phyloP scores from a whole-genome alignment of 306 rosid species.

The Albizia julibrissin region DNA sequence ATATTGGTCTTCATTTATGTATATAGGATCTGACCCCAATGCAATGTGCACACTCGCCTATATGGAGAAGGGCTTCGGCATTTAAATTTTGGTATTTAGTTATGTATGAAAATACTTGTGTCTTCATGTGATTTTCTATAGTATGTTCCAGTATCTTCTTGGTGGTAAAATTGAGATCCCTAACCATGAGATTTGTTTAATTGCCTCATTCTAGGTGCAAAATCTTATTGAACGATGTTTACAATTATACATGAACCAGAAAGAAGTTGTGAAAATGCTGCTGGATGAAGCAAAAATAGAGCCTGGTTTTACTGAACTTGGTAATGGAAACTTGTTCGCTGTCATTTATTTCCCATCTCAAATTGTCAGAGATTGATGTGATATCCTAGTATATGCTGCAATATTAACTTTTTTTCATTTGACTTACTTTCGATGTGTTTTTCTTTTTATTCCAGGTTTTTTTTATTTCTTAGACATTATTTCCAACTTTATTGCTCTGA shows the following conservation, averaged over 20 bases:
- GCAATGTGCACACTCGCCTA: not conserved
- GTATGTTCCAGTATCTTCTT: not conserved
- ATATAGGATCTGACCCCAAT: not conserved
- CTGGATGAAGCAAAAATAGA: constrained; percentile 80
- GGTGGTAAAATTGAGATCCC: not conserved
- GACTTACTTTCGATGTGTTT: not conserved
- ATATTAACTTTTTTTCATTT: not conserved
- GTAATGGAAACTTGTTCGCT: constrained; percentile 43
- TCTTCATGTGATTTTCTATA: not conserved
- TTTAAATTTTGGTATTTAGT: not conserved
- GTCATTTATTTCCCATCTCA: not conserved
- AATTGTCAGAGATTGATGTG: constrained; percentile 1
- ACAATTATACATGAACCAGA: constrained; percentile 87
- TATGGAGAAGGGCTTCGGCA: not conserved
- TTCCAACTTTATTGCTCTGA: not conserved
- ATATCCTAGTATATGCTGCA: not conserved
- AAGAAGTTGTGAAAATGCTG: constrained; percentile 76
- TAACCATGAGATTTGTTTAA: constrained; percentile 13
- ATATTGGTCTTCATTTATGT: not conserved
- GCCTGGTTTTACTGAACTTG: constrained; percentile 91
- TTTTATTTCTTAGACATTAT: not conserved
- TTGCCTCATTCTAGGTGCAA: constrained; percentile 63
- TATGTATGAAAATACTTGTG: not conserved
- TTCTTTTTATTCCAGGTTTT: not conserved
- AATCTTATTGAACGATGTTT: constrained; percentile 90